These are phyloP conservation scores for Trichomonascaceae sp. DNA, from an alignment of 1,139 yeast species.

Conservation along the genomic window DNA sequence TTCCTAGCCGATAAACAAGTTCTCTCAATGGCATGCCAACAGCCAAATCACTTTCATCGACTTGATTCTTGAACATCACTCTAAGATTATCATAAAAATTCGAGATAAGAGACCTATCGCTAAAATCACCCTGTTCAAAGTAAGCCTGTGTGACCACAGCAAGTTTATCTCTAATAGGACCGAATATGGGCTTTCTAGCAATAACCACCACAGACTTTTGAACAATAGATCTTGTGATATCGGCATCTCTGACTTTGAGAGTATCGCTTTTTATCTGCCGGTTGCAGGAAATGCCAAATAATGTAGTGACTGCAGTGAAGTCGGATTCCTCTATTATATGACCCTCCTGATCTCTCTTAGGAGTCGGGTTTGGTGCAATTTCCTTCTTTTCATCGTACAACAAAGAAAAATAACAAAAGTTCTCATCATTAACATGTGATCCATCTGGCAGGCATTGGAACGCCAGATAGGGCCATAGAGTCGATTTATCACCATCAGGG, in stretches of 20 bases:
- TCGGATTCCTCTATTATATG: slow-evolving; percentile 28
- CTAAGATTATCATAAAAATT: slow-evolving; percentile 70
- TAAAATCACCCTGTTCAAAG: slow-evolving; percentile 73
- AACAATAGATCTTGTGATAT: slow-evolving; percentile 79
- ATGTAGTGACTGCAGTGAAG: slow-evolving; percentile 53
- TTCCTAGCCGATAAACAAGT: slow-evolving; percentile 53
- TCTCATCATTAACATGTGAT: slow-evolving; percentile 84
- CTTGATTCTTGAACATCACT: slow-evolving; percentile 35
- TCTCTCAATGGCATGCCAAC: slow-evolving; percentile 71
- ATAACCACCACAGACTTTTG: slow-evolving; percentile 91
- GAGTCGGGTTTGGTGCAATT: slow-evolving; percentile 42
- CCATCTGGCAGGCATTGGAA: slow-evolving; percentile 97
- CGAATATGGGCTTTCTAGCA: slow-evolving; percentile 76
- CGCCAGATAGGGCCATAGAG: slow-evolving; percentile 81
- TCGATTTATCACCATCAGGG: slow-evolving; percentile 45
- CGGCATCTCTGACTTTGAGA: slow-evolving; percentile 51
- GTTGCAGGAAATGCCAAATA: slow-evolving; percentile 92
- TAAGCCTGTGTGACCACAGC: slow-evolving; percentile 85
- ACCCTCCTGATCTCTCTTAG: slow-evolving; percentile 30
- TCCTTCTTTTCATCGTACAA: slow-evolving; percentile 59
- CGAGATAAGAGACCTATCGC: slow-evolving; percentile 60
- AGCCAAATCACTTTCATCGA: slow-evolving; percentile 54
- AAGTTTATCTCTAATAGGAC: slow-evolving; percentile 79
- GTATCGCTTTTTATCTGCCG: slow-evolving; percentile 69
- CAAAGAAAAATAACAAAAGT: slow-evolving; percentile 84